These are phyloP conservation scores for Ceratocystis alfenasii DNA, from an alignment of 2,329 filamentous ascomycete species.

Conservation along the genomic window DNA sequence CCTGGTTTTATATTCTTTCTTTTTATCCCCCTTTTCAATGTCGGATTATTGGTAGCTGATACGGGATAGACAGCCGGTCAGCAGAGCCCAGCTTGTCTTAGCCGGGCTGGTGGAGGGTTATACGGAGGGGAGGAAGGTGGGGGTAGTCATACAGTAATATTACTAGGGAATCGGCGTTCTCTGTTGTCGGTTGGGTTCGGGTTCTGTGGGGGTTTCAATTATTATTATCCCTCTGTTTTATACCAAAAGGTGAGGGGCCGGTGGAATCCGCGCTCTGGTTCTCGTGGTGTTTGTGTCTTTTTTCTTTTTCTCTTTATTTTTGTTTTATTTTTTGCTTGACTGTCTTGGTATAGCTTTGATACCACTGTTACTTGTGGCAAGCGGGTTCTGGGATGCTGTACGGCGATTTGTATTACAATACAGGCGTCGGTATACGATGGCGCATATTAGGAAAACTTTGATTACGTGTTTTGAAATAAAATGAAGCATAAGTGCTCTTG, in stretches of 20 bases:
- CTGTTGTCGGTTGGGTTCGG: not conserved
- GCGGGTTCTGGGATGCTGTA: not conserved
- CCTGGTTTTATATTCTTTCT: not conserved
- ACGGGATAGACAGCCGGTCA: not conserved
- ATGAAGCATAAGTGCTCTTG: not conserved
- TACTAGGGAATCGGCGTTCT: conserved; percentile 3
- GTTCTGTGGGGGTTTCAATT: not conserved
- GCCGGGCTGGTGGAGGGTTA: not conserved
- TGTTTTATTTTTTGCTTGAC: not conserved
- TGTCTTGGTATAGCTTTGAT: not conserved
- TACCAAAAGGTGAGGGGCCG: conserved; percentile 7
- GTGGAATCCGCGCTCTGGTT: not conserved
- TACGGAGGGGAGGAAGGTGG: not conserved
- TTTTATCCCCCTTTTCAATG: not conserved
- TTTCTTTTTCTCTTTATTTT: not conserved
- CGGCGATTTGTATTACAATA: conserved; percentile 3
- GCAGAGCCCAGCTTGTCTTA: not conserved
- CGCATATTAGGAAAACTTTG: conserved; percentile 8
- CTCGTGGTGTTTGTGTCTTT: not conserved
- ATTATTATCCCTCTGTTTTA: not conserved
- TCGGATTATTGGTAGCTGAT: not conserved
- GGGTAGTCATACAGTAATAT: conserved; percentile 1
- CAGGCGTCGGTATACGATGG: conserved; percentile 11
- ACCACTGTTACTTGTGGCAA: not conserved
- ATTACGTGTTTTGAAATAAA: not conserved